phyloP scores from a whole-genome alignment of 2,329 filamentous ascomycete genomes.

The Fusarium acutatum region DNA sequence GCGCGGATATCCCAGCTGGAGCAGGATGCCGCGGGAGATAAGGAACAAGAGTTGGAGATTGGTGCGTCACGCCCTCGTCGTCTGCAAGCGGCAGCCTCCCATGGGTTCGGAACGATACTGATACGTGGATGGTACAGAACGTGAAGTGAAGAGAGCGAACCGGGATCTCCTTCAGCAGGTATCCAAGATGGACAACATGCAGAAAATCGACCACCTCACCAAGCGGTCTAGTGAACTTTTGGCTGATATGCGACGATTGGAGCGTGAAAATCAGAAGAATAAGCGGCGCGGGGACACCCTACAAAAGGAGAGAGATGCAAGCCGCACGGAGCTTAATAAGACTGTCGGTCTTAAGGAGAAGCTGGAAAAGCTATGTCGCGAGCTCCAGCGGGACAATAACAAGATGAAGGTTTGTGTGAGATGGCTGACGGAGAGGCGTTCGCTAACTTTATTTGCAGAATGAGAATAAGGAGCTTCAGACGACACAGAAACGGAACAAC shows the following conservation, averaged over 20 bases:
- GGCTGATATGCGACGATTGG: conserved; percentile 93
- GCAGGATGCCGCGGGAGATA: conserved; percentile 90
- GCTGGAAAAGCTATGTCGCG: conserved; percentile 92
- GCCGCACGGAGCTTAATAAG: conserved; percentile 87
- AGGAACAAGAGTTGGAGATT: conserved; percentile 95
- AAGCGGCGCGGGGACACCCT: conserved; percentile 94
- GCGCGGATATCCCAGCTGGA: conserved; percentile 96
- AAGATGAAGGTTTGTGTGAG: conserved; percentile 81
- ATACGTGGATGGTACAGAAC: conserved; percentile 66
- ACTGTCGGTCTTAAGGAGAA: conserved; percentile 93
- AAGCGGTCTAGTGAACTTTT: conserved; percentile 92
- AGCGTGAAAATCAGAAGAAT: conserved; percentile 93
- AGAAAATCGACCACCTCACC: conserved; percentile 89
- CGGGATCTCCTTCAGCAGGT: conserved; percentile 89
- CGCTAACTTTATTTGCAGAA: conserved; percentile 62
- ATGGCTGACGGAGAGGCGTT: background rate
- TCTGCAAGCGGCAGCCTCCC: conserved; percentile 14
- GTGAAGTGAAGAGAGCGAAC: conserved; percentile 93
- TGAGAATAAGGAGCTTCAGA: conserved; percentile 92
- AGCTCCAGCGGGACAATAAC: conserved; percentile 97
- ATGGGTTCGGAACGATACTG: conserved; percentile 32
- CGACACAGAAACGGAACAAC: conserved; percentile 83
- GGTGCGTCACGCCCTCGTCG: conserved; percentile 63
- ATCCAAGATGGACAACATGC: conserved; percentile 90
- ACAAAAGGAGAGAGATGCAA: conserved; percentile 95